These are phyloP conservation scores for Decorospora gaudefroyi DNA, from an alignment of 2,329 filamentous ascomycete genomes.

Conservation along the genomic window DNA sequence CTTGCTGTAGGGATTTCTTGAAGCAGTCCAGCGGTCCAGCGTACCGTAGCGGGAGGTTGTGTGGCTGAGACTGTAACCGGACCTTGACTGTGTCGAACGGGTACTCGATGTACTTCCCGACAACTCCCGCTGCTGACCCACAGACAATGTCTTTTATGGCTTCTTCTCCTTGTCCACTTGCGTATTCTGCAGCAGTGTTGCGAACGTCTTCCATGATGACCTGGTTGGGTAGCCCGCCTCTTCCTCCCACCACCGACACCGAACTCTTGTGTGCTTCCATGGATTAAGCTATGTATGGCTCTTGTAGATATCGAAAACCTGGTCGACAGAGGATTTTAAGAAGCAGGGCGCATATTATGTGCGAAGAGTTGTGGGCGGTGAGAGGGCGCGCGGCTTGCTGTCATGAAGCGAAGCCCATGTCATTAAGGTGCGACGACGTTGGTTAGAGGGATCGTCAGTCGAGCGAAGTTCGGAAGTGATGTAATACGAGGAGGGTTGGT, in stretches of 20 bases:
- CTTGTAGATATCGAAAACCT: slow-evolving; percentile 11
- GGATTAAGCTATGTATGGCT: slow-evolving; percentile 9
- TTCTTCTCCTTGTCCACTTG: slow-evolving; percentile 59
- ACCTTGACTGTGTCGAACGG: slow-evolving; percentile 99
- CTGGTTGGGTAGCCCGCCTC: slow-evolving; percentile 26
- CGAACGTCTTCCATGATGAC: slow-evolving; percentile 27
- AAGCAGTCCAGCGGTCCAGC: slow-evolving; percentile 91
- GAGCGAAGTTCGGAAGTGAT: slow-evolving; percentile 17
- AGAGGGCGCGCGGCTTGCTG: slow-evolving; percentile 33
- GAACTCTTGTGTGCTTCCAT: slow-evolving; percentile 43
- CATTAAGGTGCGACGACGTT: slow-evolving; percentile 4
- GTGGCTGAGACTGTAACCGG: slow-evolving; percentile 91
- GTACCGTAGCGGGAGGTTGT: slow-evolving; percentile 79
- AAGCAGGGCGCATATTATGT: slow-evolving; percentile 27
- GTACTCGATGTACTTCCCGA: slow-evolving; percentile 96
- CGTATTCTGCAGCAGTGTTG: slow-evolving; percentile 17
- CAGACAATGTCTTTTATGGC: slow-evolving; percentile 85
- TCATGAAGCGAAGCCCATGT: slow-evolving; percentile 29
- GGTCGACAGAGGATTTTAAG: slow-evolving; percentile 20
- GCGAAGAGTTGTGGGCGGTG: slow-evolving; percentile 37
- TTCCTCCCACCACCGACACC: slow-evolving; percentile 40
- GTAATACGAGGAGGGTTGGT: slow-evolving; percentile 28
- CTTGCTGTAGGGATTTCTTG: slow-evolving; percentile 75
- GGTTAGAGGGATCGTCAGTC: slow-evolving; percentile 18
- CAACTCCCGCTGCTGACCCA: slow-evolving; percentile 86